Percentiles rank a stretch among this genome's conserved stretches.
phyloP scores from a whole-genome alignment of 1,284 basidiomycete genomes.

The Cystobasidium sp. region DNA sequence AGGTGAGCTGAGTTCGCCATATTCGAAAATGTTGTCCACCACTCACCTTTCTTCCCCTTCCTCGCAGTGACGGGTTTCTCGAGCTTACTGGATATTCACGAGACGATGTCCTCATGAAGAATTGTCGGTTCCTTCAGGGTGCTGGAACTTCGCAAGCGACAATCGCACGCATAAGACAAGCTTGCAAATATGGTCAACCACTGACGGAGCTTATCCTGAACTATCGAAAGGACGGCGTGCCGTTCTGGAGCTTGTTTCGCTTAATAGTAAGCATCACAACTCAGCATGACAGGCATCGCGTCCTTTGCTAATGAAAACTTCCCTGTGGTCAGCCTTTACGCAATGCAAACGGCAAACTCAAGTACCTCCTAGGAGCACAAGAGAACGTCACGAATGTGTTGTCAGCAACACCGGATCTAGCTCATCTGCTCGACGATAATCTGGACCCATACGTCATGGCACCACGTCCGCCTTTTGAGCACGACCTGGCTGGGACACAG shows the following conservation, averaged over 20 bases:
- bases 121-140: slow-evolving; percentile 44
- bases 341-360: slow-evolving; percentile 42
- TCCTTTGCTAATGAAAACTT: background rate
- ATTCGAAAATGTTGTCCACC: background rate
- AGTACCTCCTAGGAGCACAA: slow-evolving; percentile 43
- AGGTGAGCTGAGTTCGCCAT: slow-evolving; percentile 18
- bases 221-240: slow-evolving; percentile 42
- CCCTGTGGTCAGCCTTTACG: slow-evolving; percentile 38
- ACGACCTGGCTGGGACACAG: slow-evolving; percentile 37
- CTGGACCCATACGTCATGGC: slow-evolving; percentile 38
- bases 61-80: slow-evolving; percentile 36
- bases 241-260: slow-evolving; percentile 44
- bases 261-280: slow-evolving; percentile 19
- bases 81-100: slow-evolving; percentile 30
- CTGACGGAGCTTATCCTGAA: slow-evolving; percentile 37
- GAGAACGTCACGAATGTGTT: slow-evolving; percentile 40
- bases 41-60: background rate
- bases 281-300: background rate
- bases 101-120: slow-evolving; percentile 28
- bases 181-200: slow-evolving; percentile 30
- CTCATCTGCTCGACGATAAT: slow-evolving; percentile 34
- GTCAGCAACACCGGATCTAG: slow-evolving; percentile 26
- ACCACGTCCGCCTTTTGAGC: slow-evolving; percentile 40
- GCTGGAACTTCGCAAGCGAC: slow-evolving; percentile 32
- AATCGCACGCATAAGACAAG: slow-evolving; percentile 37